Base-by-base conservation (phyloP, 192 early-diverging fungal genomes). In the Pilaira anomala region DNA sequence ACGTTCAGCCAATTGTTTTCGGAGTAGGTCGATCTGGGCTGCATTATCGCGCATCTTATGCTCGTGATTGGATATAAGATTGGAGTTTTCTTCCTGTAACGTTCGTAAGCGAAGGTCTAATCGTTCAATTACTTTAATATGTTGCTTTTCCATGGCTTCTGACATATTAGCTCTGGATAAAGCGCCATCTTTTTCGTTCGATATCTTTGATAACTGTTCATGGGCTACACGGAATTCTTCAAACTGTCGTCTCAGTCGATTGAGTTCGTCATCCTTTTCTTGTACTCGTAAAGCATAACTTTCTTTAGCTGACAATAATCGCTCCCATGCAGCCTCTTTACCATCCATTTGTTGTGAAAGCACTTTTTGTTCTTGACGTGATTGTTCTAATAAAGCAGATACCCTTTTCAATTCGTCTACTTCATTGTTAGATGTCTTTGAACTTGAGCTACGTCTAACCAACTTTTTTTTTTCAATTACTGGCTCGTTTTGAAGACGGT, bases 11-110 rank as follows among this genome's bases (percentile, higher is more conserved):
- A 76, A 45, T 18, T 55, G 56, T 8, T 49, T 40, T 13, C 54
- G 41, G 14, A 76, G 12, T 12, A 56, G 53, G 44, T 74, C 72
- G 39, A 74, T 59, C 21, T 77, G 66, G 3, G 63, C 44, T n/a
- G 60, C 53, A 19, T 69, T 49, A 22, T 69, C 67, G 7, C 60
- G 39, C 22, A 56, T 24, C 16, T 42, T 51, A 9, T 24, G 4
- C 16, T 62, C 67, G 33, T 58, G 19, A 28, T 22, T 36, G 4
- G 22, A 12, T 41, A 18, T 42, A 2, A 14, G 29, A 7, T 53
- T 29, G n/a, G 24, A 39, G 11, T 41, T 29, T 11, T 69, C 30
- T 11, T 41, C 30, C 22, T 69, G 67, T 1, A 69, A 42, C 8
- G 24, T 28, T 7, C 29, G 52, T 11, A 69, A 52, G 3, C 53